Conservation (phyloP, 148 eudicot species). For the Arctostaphylos glauca region DNA sequence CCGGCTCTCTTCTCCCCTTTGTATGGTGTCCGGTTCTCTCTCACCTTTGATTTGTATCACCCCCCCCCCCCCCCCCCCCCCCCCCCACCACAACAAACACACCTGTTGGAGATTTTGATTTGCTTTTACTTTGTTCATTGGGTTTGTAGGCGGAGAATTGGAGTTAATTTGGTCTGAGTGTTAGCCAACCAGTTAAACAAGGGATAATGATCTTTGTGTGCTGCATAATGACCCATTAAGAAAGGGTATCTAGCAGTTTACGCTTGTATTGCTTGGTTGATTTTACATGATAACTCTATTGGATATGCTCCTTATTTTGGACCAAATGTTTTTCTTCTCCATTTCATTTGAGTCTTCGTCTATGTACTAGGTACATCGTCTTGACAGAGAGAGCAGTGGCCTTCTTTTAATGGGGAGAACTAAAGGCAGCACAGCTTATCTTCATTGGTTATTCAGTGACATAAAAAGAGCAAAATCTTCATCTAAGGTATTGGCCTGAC, state of each 20-base stretch:
- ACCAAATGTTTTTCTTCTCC: background rate
- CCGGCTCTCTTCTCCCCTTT: too few relatives aligned
- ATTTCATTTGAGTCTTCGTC: conserved; percentile 2
- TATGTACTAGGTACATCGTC: conserved; percentile 72
- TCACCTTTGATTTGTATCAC: too few relatives aligned
- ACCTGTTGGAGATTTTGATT: background rate
- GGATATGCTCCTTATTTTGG: background rate
- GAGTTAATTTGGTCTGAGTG: background rate
- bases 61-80: too few relatives aligned
- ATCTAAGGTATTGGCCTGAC: conserved; percentile 47
- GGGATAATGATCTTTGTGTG: background rate
- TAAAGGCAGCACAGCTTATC: conserved; percentile 60
- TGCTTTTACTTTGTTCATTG: background rate
- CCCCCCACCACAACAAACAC: too few relatives aligned
- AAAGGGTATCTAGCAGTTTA: background rate
- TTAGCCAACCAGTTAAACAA: background rate
- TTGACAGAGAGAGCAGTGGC: conserved; percentile 94
- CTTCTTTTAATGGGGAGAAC: conserved; percentile 88
- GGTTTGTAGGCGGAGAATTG: background rate
- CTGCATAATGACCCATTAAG: background rate
- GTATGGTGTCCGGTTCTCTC: too few relatives aligned
- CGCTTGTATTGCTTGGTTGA: background rate
- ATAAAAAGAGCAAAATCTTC: conserved; percentile 47
- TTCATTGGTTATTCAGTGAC: conserved; percentile 67
- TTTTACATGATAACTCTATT: background rate